Evolutionary conservation across 192 early-diverging fungal genomes (phyloP).

Genomic region (Umbelopsis ramanniana): DNA sequence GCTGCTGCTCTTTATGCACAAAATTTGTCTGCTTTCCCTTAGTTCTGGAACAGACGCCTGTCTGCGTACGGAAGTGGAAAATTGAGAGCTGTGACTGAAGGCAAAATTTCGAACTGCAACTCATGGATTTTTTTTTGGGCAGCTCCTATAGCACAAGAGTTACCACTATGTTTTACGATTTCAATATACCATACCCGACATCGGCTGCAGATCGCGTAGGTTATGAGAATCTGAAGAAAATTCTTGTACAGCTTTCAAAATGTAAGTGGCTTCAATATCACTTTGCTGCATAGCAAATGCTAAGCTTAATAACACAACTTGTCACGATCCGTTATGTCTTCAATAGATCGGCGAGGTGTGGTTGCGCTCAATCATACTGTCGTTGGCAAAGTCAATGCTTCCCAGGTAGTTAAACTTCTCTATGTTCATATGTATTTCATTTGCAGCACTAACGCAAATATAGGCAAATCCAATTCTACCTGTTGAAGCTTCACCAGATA

Average conservation of each 20-base stretch:
- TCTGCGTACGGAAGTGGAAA: no score
- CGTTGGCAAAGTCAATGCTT: constrained; percentile 47
- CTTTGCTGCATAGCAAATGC: background rate
- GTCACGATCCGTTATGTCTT: no score
- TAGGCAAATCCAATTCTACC: constrained; percentile 4
- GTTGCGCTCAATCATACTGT: constrained; percentile 59
- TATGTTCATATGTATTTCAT: background rate
- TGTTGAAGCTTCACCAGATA: constrained; percentile 23
- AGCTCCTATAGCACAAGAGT: background rate
- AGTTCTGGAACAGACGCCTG: no score
- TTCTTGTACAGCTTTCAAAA: constrained; percentile 48
- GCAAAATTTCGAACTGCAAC: no score
- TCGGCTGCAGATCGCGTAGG: constrained; percentile 33
- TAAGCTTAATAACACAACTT: background rate
- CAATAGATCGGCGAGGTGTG: constrained; percentile 61
- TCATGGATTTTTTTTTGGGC: background rate
- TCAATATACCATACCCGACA: constrained; percentile 55
- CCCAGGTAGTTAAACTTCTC: constrained; percentile 28
- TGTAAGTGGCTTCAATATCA: constrained; percentile 34
- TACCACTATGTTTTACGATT: constrained; percentile 58
- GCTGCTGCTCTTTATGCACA: no score
- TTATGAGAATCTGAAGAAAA: constrained; percentile 47
- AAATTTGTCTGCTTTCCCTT: no score
- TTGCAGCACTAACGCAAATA: background rate
- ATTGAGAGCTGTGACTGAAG: no score